Conservation (phyloP, 2,329 filamentous ascomycete genomes). For the Graphiopsis chlorocephala region DNA sequence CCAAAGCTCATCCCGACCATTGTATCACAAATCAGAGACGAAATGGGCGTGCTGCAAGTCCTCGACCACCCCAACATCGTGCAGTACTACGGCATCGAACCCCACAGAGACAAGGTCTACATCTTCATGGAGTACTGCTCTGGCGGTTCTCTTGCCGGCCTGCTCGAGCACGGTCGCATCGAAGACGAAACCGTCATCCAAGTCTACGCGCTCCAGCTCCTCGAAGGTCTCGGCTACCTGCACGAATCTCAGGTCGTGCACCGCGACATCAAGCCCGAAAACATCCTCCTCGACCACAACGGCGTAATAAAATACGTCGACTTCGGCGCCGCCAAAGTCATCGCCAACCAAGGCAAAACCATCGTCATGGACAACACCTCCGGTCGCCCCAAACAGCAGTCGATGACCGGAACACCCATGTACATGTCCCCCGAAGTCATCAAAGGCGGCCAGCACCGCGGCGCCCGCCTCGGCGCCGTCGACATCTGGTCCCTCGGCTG, state of each 20-base stretch:
- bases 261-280: conserved; percentile 96
- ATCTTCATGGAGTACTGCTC: conserved; percentile 99
- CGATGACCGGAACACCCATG: conserved; percentile 98
- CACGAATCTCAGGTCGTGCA: conserved; percentile 91
- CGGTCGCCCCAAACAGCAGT: conserved; percentile 60
- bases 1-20: conserved; percentile 94
- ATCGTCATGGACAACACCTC: conserved; percentile 56
- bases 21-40: conserved; percentile 88
- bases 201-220: conserved; percentile 90
- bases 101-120: conserved; percentile 98
- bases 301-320: conserved; percentile 99
- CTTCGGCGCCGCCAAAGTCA: conserved; percentile 95
- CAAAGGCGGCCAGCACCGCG: conserved; percentile 75
- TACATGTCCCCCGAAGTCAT: conserved; percentile 99
- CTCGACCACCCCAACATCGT: conserved; percentile 97
- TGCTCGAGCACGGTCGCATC: conserved; percentile 93
- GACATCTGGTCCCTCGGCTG: conserved; percentile 97
- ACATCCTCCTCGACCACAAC: conserved; percentile 94
- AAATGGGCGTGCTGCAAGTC: conserved; percentile 94
- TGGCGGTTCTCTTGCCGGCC: conserved; percentile 81
- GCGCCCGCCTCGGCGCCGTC: conserved; percentile 76
- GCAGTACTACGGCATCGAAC: conserved; percentile 95
- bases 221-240: conserved; percentile 90
- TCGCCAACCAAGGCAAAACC: conserved; percentile 88
- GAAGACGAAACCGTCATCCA: conserved; percentile 97